phyloP scores from a whole-genome alignment of 345 rosid species.

The Reutealis trisperma region DNA sequence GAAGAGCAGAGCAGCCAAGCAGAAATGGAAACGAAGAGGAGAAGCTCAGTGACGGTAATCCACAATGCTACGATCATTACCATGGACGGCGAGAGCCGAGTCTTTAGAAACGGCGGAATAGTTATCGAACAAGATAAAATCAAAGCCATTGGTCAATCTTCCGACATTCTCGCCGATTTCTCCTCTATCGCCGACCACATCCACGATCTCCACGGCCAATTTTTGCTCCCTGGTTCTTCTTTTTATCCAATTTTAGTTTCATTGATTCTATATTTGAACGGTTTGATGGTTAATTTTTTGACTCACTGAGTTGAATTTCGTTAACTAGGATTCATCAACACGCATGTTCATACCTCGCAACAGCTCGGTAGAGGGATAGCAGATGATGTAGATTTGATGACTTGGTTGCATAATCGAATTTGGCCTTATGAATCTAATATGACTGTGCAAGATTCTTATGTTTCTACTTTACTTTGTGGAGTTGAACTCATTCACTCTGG shows the following conservation, averaged over 20 bases:
- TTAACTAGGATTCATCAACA: slow-evolving; percentile 54
- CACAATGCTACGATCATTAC: slow-evolving; percentile 56
- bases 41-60: slow-evolving; percentile 25
- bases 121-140: slow-evolving; percentile 45
- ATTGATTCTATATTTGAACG: neutral
- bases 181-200: slow-evolving; percentile 36
- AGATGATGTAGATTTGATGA: slow-evolving; percentile 62
- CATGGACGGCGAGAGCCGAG: slow-evolving; percentile 47
- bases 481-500: slow-evolving; percentile 70
- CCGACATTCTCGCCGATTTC: slow-evolving; percentile 43
- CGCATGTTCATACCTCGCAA: slow-evolving; percentile 73
- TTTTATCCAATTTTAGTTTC: neutral
- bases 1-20: neutral
- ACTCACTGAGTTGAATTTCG: neutral
- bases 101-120: slow-evolving; percentile 56
- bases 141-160: slow-evolving; percentile 57
- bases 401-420: slow-evolving; percentile 64
- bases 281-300: neutral
- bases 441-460: slow-evolving; percentile 63
- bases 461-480: slow-evolving; percentile 68
- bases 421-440: slow-evolving; percentile 76
- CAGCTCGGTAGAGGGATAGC: slow-evolving; percentile 74
- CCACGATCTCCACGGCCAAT: slow-evolving; percentile 54
- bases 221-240: slow-evolving; percentile 56
- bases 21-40: slow-evolving; percentile 31